A percentile compares a stretch with the other conserved stretches of the same genome.
Conservation (phyloP, 2,329 filamentous ascomycete genomes). For the Neonectria punicea region DNA sequence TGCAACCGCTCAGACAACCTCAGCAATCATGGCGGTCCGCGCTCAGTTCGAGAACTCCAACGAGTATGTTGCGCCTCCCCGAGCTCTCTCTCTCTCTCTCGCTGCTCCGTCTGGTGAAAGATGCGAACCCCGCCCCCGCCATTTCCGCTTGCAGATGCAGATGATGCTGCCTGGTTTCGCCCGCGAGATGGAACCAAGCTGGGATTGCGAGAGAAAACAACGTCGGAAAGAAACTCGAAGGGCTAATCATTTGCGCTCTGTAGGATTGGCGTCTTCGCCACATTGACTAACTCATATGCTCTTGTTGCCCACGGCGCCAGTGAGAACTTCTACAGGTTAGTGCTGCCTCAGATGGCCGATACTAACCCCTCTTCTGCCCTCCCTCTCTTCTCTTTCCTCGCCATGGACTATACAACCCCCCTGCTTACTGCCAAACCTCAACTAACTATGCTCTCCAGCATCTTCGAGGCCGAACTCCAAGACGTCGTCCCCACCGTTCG, state of each 20-base stretch:
- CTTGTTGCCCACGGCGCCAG: constrained; percentile 93
- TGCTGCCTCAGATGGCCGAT: not conserved
- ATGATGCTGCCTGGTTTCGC: not conserved
- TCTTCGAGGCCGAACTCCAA: constrained; percentile 97
- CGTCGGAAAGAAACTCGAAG: not conserved
- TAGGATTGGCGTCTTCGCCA: constrained; percentile 96
- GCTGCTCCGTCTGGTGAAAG: too few relatives aligned
- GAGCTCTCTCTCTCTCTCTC: too few relatives aligned
- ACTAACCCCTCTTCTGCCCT: not conserved
- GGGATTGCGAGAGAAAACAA: not conserved
- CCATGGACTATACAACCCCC: not conserved
- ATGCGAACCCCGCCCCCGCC: constrained; percentile 37
- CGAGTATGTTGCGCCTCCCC: constrained; percentile 69
- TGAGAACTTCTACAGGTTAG: constrained; percentile 96
- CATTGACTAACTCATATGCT: constrained; percentile 96
- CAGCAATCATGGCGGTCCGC: constrained; percentile 70
- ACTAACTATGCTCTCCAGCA: constrained; percentile 59
- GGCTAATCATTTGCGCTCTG: constrained; percentile 19
- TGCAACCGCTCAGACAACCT: constrained; percentile 27
- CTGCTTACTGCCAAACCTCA: constrained; percentile 6
- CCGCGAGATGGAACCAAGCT: not conserved
- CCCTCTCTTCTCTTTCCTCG: not conserved
- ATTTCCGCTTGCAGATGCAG: constrained; percentile 5
- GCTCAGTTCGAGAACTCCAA: constrained; percentile 91
- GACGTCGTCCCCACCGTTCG: constrained; percentile 97